Base-by-base conservation (phyloP, 108 stramenopile species). In the Skeletonema potamos region DNA sequence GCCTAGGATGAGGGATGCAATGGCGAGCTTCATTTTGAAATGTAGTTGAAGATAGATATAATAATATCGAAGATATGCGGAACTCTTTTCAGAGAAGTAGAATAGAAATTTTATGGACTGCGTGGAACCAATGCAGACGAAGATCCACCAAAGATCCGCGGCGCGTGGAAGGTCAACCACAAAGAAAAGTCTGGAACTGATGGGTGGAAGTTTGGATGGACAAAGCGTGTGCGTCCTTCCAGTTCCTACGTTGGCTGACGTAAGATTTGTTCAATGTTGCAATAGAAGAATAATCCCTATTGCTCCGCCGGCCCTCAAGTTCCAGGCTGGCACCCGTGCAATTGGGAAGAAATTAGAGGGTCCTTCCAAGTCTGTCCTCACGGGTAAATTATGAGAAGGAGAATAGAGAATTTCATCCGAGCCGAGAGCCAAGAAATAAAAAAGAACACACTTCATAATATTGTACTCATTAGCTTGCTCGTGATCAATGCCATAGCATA, bases 1-100 rank as follows among this genome's bases (percentile, higher is more conserved):
- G 37, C 74, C 59, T 44, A 56, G 60, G 59, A 88, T 70, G 51
- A 84, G 64, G 58, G 83, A 72, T 39, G 85, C 58, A 33, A 71
- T 27, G 46, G 54, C 18, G 55, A 85, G 68, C 71, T 85, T 88
- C 85, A 85, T 88, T 44, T 33, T 87, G 51, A 46, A 34, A 18
- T 26, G 58, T 59, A 34, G 30, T 18, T 30, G 24, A 33, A 22
- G 48, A 22, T 51, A 8, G 48, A 51, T 51, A 51, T 51, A 8
- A 51, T 51, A 9, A 15, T 51, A 48, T 48, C 46, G 2, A 48
- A 48, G 46, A 48, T 48, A 48, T 48, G n/a, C n/a, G 46, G 46
- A 48, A 48, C 46, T 48, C 46, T 20, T 44, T n/a, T 0, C 0
- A 48, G 0, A 20, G 20, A 48, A 8, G 18, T n/a, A 22, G 22